These are phyloP conservation scores for Venturia aucupariae DNA, from an alignment of 2,329 filamentous ascomycete species.

Conservation along the genomic window DNA sequence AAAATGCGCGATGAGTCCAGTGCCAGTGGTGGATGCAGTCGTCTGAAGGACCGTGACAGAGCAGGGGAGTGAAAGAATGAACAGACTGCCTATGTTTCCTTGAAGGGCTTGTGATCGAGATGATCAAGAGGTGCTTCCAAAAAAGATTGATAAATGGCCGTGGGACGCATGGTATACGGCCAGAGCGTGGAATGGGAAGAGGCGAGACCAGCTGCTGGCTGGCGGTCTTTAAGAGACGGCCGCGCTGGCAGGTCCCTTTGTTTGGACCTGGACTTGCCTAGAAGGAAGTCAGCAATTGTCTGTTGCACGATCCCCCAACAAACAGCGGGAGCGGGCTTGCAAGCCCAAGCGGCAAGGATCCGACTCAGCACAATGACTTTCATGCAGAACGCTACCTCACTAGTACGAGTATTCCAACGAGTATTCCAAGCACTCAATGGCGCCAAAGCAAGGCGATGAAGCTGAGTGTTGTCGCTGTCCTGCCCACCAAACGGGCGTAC, in stretches of 20 bases:
- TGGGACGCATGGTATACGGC: constrained; percentile 4
- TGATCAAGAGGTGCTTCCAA: not conserved
- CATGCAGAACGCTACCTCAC: not conserved
- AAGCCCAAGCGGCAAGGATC: not conserved
- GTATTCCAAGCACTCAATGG: too few relatives aligned
- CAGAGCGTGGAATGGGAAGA: not conserved
- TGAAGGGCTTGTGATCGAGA: constrained; percentile 2
- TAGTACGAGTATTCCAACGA: too few relatives aligned
- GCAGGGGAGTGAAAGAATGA: not conserved
- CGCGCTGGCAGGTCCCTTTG: not conserved
- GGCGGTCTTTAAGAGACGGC: not conserved
- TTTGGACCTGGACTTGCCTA: not conserved
- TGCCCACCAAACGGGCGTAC: not conserved
- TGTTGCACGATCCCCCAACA: not conserved
- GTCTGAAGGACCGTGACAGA: not conserved
- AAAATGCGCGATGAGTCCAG: not conserved
- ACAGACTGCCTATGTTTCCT: not conserved
- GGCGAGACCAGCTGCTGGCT: not conserved
- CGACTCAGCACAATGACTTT: not conserved
- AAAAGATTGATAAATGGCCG: not conserved
- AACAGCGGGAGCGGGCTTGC: not conserved
- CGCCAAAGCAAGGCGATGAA: not conserved
- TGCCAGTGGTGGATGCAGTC: not conserved
- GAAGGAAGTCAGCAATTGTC: not conserved
- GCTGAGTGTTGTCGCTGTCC: not conserved